Base-by-base conservation (phyloP, 805 yeast species). In the Komagataella mondaviorum region DNA sequence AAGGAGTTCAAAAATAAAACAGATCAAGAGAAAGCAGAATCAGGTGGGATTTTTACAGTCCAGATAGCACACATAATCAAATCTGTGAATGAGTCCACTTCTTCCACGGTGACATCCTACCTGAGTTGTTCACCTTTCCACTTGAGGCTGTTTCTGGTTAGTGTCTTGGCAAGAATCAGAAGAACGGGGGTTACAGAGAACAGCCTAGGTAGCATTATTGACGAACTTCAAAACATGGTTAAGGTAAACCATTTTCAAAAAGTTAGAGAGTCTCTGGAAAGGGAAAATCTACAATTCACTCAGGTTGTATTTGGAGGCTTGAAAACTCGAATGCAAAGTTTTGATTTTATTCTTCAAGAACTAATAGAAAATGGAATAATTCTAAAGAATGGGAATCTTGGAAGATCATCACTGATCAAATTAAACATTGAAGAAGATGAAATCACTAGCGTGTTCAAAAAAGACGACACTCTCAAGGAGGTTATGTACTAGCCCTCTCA, bases 291-390 rank as follows among this genome's bases (percentile, higher is more conserved):
- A 51, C 61, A 56, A 3, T 49, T 64, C 7, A 45, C 57, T 12
- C 53, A 61, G 47, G 58, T 65, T 44, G 44, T 67, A 12, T 66
- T 61, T 51, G 64, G 60, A 6, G 45, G 52, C 48, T 20, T 57
- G 6, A 45, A 57, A 6, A 65, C 80, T 1, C 70, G 91, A 52
- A 70, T 85, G 23, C 70, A 72, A 23, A 82, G 86, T 4, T 76
- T 86, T 57, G 75, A 76, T 44, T 77, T 70, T 51, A 72, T 87
- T 1, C 59, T 89, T 6, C 71, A 73, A 48, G 95, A 88, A 58
- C 68, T 91, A 51, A 78, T 79, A 12, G 96, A 89, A 52, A 80
- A 82, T 47, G 98, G 97, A 0, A 68, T 91, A 5, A 55, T 93
- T 2, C 69, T 80, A 3, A 83, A 80, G 58, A 95, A 87, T 60